Evolutionary conservation across 2,329 filamentous ascomycete species (phyloP).

Genomic region (Amauroascus niger): DNA sequence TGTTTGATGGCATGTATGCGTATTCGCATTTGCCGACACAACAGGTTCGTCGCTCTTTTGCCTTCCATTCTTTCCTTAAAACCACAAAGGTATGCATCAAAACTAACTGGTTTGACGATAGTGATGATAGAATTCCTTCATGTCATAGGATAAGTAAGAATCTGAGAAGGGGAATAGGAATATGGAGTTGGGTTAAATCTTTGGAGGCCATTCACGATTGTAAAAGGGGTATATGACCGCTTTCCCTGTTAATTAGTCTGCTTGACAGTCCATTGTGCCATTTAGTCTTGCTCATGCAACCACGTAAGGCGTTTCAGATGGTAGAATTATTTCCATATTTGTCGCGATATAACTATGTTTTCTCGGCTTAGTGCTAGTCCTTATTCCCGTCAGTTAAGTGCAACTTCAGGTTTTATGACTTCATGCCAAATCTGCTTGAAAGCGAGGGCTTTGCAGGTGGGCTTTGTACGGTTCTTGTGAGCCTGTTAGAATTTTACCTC

Average conservation of each 20-base stretch:
- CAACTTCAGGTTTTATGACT: constrained; percentile 21
- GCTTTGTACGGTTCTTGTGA: constrained; percentile 54
- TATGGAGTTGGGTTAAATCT: constrained; percentile 2
- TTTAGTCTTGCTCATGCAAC: neutral
- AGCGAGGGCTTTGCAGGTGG: constrained; percentile 50
- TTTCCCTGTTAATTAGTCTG: neutral
- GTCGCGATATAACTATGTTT: neutral
- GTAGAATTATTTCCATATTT: neutral
- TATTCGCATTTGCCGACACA: constrained; percentile 74
- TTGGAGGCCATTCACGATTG: neutral
- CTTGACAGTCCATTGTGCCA: neutral
- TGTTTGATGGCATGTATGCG: constrained; percentile 82
- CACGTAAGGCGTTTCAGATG: neutral
- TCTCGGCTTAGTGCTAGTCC: neutral
- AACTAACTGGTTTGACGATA: constrained; percentile 1
- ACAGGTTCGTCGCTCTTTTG: constrained; percentile 50
- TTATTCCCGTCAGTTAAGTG: neutral
- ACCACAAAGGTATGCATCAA: neutral
- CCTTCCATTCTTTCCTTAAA: neutral
- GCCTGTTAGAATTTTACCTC: constrained; percentile 34
- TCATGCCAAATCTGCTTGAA: constrained; percentile 65
- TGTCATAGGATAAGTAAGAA: neutral
- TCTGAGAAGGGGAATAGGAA: neutral
- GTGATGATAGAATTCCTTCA: neutral
- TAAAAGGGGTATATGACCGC: neutral